Base-by-base conservation (phyloP, 192 early-diverging fungal species). In the Jimgerdemannia lactiflua region DNA sequence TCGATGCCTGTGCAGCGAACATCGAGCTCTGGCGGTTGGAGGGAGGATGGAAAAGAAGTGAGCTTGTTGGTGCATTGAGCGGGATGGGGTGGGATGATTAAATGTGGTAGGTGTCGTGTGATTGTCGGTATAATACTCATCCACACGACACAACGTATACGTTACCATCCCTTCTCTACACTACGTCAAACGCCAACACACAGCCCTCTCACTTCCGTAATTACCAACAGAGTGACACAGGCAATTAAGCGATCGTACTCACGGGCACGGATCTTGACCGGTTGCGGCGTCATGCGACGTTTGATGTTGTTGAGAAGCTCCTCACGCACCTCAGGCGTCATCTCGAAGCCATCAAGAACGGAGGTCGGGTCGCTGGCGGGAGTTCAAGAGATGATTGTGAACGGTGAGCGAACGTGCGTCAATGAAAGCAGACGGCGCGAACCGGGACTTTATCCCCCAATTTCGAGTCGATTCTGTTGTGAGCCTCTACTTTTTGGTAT, bases 221-320 rank as follows among this genome's bases (percentile, higher is more conserved):
- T 29, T 29, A 29, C 29, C 29, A 29, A 29, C 29, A 29, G 29
- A 29, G 29, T 29, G 29, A 14, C 49, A 59, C 49, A 59, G 49
- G 14, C 8, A 10, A 59, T 10, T 2, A 59, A 10, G 49, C 6
- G 39, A 29, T 29, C 29, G 11, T 44, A 71, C 79, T 82, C 83
- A 89, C 88, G 89, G 54, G 95, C 94, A 78, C 96, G 95, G 69
- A 99, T 94, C 84, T 98, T 99, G 80, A 95, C 90, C 49, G 95
- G 93, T 81, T 98, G 95, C 64, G 97, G 98, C 54, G 95, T 97
- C 84, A 99, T 83, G n/a, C 94, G 89, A 68, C 95, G 93, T 67
- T 89, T 89, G 73, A 99, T 97, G 82, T 93, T 92, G 80, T 79
- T 82, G 71, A 96, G 75, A 41, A 99, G 84, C 81, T 97, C 95